Evolutionary conservation across 768 basidiomycete genomes (phyloP).

Genomic region (Boletus tylopilopsis): DNA sequence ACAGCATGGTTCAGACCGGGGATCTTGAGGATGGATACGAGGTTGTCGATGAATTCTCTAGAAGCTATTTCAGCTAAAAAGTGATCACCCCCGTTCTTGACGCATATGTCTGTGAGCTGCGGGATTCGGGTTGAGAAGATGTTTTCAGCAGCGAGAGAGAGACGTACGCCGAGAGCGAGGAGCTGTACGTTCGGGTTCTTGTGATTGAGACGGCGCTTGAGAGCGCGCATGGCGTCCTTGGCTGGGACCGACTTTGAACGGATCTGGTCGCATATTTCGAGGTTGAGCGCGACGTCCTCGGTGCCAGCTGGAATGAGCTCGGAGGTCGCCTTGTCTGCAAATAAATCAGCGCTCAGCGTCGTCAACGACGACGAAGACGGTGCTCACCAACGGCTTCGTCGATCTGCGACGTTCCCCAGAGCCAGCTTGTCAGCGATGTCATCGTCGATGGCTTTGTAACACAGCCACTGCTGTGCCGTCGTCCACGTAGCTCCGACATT

Average conservation of each 20-base stretch:
- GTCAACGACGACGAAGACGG: neutral
- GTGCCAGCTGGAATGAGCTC: slow-evolving; percentile 77
- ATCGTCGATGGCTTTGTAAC: slow-evolving; percentile 36
- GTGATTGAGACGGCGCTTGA: slow-evolving; percentile 85
- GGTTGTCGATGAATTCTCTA: slow-evolving; percentile 90
- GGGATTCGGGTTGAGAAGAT: neutral
- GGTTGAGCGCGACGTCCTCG: slow-evolving; percentile 89
- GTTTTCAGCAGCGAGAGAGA: neutral
- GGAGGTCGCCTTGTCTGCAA: slow-evolving; percentile 88
- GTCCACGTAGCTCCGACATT: slow-evolving; percentile 14
- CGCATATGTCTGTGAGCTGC: slow-evolving; percentile 83
- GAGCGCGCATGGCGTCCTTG: slow-evolving; percentile 81
- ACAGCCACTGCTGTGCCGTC: slow-evolving; percentile 17
- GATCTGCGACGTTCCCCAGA: slow-evolving; percentile 81
- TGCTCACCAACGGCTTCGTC: slow-evolving; percentile 76
- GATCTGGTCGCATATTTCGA: slow-evolving; percentile 97
- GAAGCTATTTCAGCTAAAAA: slow-evolving; percentile 84
- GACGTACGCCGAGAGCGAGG: slow-evolving; percentile 67
- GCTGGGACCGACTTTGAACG: slow-evolving; percentile 84
- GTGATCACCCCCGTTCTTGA: slow-evolving; percentile 96
- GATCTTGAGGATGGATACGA: slow-evolving; percentile 83
- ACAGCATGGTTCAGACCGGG: slow-evolving; percentile 77
- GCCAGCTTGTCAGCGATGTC: slow-evolving; percentile 61
- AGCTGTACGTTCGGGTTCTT: slow-evolving; percentile 96
- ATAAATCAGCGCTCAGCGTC: slow-evolving; percentile 25